Evolutionary conservation across 768 basidiomycete species (phyloP).

Genomic region (Boletus sensibilis): DNA sequence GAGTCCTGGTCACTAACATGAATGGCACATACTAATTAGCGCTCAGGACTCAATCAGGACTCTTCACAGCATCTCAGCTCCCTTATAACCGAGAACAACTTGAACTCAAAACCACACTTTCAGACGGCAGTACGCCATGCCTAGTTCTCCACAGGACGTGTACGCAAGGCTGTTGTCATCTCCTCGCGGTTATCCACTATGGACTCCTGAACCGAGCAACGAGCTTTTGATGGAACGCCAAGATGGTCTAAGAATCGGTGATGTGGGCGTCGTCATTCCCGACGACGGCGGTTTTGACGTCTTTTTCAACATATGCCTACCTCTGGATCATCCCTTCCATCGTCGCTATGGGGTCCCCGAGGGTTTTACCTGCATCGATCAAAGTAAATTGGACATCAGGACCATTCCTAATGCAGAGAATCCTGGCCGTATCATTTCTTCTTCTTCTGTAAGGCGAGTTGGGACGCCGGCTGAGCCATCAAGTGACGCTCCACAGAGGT

Average conservation of each 20-base stretch:
- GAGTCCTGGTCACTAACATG: neutral
- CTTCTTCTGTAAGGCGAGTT: neutral
- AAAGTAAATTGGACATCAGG: constrained; percentile 4
- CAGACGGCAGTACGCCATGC: neutral
- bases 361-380: constrained; percentile 22
- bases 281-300: constrained; percentile 34
- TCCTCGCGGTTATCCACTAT: constrained; percentile 31
- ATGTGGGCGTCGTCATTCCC: constrained; percentile 26
- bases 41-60: too few relatives aligned
- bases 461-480: neutral
- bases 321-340: constrained; percentile 26
- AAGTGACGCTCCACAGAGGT: neutral
- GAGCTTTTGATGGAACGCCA: constrained; percentile 23
- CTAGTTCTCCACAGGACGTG: constrained; percentile 5
- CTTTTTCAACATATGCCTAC: constrained; percentile 35
- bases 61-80: neutral
- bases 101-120: neutral
- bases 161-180: constrained; percentile 13
- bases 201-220: constrained; percentile 30
- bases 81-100: neutral
- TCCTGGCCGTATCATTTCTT: neutral
- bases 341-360: constrained; percentile 22
- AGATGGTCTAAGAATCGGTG: constrained; percentile 33
- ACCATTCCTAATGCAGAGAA: neutral
- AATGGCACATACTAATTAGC: neutral